Evolutionary conservation across 768 basidiomycete species (phyloP).

Genomic region (Boletus vermiculosoides): DNA sequence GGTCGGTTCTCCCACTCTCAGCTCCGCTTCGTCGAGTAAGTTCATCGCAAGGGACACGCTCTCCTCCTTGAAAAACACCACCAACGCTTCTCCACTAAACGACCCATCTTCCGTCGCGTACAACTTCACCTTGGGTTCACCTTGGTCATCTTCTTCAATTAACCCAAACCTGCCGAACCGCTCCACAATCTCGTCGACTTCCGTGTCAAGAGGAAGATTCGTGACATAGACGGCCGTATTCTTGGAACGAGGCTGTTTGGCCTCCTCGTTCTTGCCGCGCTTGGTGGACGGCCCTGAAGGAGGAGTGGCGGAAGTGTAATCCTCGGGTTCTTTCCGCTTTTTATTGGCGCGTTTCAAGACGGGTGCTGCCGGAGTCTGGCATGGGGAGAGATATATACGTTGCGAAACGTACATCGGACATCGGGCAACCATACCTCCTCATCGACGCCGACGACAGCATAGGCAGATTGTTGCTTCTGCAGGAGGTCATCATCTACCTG

Average conservation of each 20-base stretch:
- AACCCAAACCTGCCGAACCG: slow-evolving; percentile 93
- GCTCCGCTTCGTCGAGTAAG: slow-evolving; percentile 88
- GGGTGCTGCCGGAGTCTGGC: slow-evolving; percentile 82
- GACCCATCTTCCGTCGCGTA: slow-evolving; percentile 85
- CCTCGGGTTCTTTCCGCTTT: slow-evolving; percentile 73
- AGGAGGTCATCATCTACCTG: slow-evolving; percentile 87
- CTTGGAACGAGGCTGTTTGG: slow-evolving; percentile 63
- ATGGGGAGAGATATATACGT: slow-evolving; percentile 22
- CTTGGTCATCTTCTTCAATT: slow-evolving; percentile 89
- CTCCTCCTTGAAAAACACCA: slow-evolving; percentile 97
- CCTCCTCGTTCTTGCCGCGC: slow-evolving; percentile 60
- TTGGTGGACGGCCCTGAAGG: slow-evolving; percentile 59
- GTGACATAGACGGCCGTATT: slow-evolving; percentile 93
- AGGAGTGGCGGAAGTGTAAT: slow-evolving; percentile 59
- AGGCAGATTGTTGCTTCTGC: slow-evolving; percentile 91
- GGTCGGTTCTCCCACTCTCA: slow-evolving; percentile 75
- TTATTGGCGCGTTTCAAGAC: slow-evolving; percentile 77
- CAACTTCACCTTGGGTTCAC: slow-evolving; percentile 91
- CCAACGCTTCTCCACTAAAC: slow-evolving; percentile 92
- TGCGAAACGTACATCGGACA: slow-evolving; percentile 20
- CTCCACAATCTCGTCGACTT: slow-evolving; percentile 69
- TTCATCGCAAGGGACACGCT: slow-evolving; percentile 83
- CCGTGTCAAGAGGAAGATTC: slow-evolving; percentile 74
- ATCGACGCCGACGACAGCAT: slow-evolving; percentile 89
- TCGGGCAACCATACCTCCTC: slow-evolving; percentile 66